phyloP scores from a whole-genome alignment of 2,329 filamentous ascomycete genomes.

The Thermomyces lanuginosus region DNA sequence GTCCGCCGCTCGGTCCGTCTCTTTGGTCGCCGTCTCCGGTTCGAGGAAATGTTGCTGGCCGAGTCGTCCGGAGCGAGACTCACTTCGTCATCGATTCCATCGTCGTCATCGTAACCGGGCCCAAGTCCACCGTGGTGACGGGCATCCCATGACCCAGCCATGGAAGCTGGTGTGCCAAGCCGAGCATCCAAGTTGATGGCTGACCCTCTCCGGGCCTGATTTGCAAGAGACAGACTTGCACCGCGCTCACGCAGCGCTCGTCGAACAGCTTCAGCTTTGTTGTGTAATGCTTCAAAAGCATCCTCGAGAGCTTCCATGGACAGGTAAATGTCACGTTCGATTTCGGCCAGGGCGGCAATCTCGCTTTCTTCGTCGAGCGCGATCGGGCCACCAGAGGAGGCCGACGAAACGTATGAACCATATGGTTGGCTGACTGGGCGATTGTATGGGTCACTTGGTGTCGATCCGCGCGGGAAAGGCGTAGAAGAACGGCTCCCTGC shows the following conservation, averaged over 20 bases:
- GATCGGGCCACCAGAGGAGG: slow-evolving; percentile 54
- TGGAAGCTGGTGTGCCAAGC: slow-evolving; percentile 26
- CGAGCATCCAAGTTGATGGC: slow-evolving; percentile 22
- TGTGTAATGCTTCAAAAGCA: slow-evolving; percentile 81
- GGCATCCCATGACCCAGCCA: slow-evolving; percentile 18
- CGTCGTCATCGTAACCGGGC: slow-evolving; percentile 29
- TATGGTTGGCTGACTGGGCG: slow-evolving; percentile 25
- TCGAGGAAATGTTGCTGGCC: slow-evolving; percentile 34
- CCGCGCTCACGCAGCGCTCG: slow-evolving; percentile 64
- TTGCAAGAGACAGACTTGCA: slow-evolving; percentile 49
- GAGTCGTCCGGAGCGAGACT: slow-evolving; percentile 34
- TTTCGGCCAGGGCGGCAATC: slow-evolving; percentile 73
- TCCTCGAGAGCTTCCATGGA: slow-evolving; percentile 93
- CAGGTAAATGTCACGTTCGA: slow-evolving; percentile 81
- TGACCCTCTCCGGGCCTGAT: slow-evolving; percentile 28
- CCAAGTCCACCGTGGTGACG: too few relatives aligned
- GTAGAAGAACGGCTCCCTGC: slow-evolving; percentile 26
- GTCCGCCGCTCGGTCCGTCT: slow-evolving; percentile 33
- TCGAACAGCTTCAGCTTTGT: slow-evolving; percentile 65
- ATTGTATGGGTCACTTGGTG: slow-evolving; percentile 24
- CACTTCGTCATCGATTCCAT: slow-evolving; percentile 26
- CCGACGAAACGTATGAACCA: slow-evolving; percentile 27
- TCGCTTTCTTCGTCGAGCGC: slow-evolving; percentile 89
- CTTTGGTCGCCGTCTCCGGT: slow-evolving; percentile 28
- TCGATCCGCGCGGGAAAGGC: slow-evolving; percentile 21